phyloP scores from a whole-genome alignment of 1,284 basidiomycete genomes.

The Thecaphora thlaspeos region DNA sequence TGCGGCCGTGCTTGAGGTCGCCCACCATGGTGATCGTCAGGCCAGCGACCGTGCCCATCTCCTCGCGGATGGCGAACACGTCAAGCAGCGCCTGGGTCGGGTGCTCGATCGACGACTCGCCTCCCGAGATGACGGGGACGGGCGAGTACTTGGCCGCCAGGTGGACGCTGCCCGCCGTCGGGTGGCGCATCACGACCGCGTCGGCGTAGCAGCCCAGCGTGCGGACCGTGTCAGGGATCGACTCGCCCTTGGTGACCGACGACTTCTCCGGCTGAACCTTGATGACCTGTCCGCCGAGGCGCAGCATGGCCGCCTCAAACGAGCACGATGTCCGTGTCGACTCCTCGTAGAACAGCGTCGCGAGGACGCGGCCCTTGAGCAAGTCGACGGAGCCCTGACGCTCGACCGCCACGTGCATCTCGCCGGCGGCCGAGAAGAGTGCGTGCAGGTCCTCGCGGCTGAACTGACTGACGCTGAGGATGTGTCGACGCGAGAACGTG shows the following conservation, averaged over 20 bases:
- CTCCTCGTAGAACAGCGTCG: constrained; percentile 96
- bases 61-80: constrained; percentile 94
- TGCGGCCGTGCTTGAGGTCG: constrained; percentile 96
- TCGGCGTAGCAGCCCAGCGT: constrained; percentile 95
- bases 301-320: constrained; percentile 99
- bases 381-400: constrained; percentile 85
- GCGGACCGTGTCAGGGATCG: constrained; percentile 86
- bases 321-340: constrained; percentile 83
- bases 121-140: constrained; percentile 93
- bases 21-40: constrained; percentile 87
- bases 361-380: constrained; percentile 84
- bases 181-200: constrained; percentile 91
- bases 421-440: constrained; percentile 90
- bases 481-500: constrained; percentile 75
- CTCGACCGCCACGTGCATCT: constrained; percentile 95
- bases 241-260: constrained; percentile 92
- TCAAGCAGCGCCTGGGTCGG: constrained; percentile 82
- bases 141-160: constrained; percentile 81
- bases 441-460: constrained; percentile 85
- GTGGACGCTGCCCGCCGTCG: constrained; percentile 79
- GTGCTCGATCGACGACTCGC: constrained; percentile 96
- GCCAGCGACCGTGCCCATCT: constrained; percentile 96
- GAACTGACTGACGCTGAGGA: constrained; percentile 93
- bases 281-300: constrained; percentile 92
- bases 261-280: constrained; percentile 77